These are phyloP conservation scores for Botrytis elliptica DNA, from an alignment of 2,329 filamentous ascomycete species.

Conservation along the genomic window DNA sequence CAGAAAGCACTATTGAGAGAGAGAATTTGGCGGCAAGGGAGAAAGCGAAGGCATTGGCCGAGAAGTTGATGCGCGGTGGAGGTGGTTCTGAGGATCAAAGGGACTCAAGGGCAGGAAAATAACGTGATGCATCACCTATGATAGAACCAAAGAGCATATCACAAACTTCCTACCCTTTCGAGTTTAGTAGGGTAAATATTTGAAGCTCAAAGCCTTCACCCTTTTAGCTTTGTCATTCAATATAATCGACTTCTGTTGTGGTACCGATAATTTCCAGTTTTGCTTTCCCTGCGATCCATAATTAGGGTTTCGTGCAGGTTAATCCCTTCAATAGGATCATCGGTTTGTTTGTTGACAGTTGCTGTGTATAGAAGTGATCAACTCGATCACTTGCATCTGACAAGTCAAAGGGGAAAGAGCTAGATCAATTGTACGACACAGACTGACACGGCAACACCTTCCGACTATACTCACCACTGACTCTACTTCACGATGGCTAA, in stretches of 20 bases:
- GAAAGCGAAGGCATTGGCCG: background rate
- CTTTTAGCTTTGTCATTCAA: background rate
- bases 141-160: background rate
- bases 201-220: background rate
- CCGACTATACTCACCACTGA: background rate
- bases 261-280: background rate
- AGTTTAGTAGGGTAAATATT: background rate
- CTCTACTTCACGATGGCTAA: background rate
- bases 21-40: background rate
- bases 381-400: slow-evolving; percentile 5
- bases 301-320: background rate
- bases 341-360: background rate
- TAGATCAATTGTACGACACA: background rate
- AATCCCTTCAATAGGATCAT: background rate
- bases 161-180: background rate
- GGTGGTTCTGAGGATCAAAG: background rate
- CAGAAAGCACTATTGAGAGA: background rate
- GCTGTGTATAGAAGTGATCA: slow-evolving; percentile 5
- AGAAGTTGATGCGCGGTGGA: background rate
- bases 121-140: background rate
- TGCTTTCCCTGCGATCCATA: background rate
- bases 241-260: background rate
- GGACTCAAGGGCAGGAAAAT: background rate
- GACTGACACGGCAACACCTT: background rate
- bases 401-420: background rate